Evolutionary conservation across 768 basidiomycete genomes (phyloP).

Genomic region (Mycena polygramma): DNA sequence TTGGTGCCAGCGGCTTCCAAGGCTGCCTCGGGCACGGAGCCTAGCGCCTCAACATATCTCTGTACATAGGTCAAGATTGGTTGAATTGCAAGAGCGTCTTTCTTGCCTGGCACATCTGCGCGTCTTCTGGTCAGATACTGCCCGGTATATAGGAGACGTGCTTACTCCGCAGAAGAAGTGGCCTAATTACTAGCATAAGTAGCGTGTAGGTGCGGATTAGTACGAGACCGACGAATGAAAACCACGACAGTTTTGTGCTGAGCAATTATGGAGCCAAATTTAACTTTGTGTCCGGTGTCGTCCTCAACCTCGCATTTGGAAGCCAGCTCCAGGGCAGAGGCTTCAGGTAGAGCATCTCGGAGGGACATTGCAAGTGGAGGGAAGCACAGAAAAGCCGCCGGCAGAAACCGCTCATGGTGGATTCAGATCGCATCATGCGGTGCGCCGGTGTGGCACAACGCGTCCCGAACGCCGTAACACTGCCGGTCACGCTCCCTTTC

Average conservation of each 20-base stretch:
- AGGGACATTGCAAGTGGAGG: conserved; percentile 35
- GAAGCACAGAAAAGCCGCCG: neutral
- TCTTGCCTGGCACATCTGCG: conserved; percentile 57
- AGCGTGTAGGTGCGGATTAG: neutral
- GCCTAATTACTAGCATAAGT: conserved; percentile 49
- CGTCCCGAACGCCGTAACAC: neutral
- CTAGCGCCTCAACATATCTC: conserved; percentile 64
- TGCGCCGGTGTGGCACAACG: too few relatives aligned
- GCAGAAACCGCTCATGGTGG: neutral
- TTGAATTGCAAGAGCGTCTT: neutral
- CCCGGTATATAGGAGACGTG: conserved; percentile 11
- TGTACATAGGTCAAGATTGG: conserved; percentile 38
- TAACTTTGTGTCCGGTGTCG: conserved; percentile 57
- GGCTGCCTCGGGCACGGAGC: conserved; percentile 53
- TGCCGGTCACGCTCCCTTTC: neutral
- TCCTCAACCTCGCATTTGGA: conserved; percentile 59
- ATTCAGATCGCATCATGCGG: neutral
- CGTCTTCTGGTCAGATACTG: neutral
- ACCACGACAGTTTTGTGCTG: conserved; percentile 68
- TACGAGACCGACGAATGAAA: conserved; percentile 65
- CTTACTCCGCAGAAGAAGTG: conserved; percentile 78
- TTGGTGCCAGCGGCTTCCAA: conserved; percentile 55
- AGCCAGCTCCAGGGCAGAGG: conserved; percentile 51
- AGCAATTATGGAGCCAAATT: conserved; percentile 66
- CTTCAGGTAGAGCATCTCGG: conserved; percentile 48